Evolutionary conservation across 306 rosid genomes (phyloP), one percentile per base, ranked within the genome.

Genomic region (Amphicarpaea edgeworthii): DNA sequence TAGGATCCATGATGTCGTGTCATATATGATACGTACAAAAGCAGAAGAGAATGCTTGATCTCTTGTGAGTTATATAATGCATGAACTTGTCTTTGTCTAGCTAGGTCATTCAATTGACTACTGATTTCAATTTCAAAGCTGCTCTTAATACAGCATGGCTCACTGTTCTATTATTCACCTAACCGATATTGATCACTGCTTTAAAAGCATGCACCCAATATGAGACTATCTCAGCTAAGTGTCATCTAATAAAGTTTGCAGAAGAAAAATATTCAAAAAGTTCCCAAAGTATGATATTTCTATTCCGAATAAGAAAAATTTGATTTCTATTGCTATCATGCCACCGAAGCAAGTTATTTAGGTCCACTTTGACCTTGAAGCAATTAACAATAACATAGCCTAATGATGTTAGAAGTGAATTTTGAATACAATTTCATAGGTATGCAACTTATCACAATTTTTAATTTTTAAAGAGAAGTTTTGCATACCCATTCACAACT

Each of bases 1-100:
- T 80, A 42, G 55, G 20, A 80, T 80, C 46, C 75, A 37, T 64
- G 47, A 64, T 64, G 74, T 54, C 51, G 59, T 72, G 62, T 53
- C 72, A 63, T 60, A 63, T 60, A 8, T 4, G 10, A 28, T 19
- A 17, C 47, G 47, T 21, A 34, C 20, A 45, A 11, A 23, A 32
- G 38, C 17, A 40, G 55, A 41, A 6, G 45, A 8, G 21, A 59
- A 53, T 59, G 46, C 42, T 57, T 57, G 41, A 41, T 41, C n/a
- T 40, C 10, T 23, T 24, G 7, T 34, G 20, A 19, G 20, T 28
- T 3, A 28, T 28, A 28, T 28, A 28, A n/a, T 21, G 16, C 38
- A 41, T 55, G 40, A 24, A 28, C 19, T 38, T 54, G 15, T 72
- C 15, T 43, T 61, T 61, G 42, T 61, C 67, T 1, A 32, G 2